These are phyloP conservation scores for Guyanaporus albipodus DNA, from an alignment of 768 basidiomycete genomes.

Conservation along the genomic window DNA sequence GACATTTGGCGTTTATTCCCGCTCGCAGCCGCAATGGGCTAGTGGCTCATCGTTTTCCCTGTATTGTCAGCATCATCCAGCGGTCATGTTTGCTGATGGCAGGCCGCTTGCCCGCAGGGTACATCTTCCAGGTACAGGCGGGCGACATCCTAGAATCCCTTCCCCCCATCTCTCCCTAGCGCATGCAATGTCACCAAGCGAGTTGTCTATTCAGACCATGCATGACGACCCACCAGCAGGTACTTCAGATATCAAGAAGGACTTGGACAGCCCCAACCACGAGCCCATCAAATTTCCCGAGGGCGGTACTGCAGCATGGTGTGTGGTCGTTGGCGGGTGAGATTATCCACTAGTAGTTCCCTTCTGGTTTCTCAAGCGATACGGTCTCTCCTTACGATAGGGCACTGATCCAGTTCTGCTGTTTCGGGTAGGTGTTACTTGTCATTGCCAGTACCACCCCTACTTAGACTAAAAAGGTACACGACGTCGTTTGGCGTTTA, in stretches of 20 bases:
- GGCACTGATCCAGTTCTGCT: conserved; percentile 30
- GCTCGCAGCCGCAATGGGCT: not conserved
- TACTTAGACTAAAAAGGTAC: conserved; percentile 25
- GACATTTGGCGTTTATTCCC: too few relatives aligned
- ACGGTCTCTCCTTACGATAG: conserved; percentile 10
- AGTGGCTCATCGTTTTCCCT: not conserved
- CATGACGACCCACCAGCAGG: not conserved
- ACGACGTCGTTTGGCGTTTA: conserved; percentile 38
- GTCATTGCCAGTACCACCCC: not conserved
- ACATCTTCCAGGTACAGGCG: not conserved
- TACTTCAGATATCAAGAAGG: conserved; percentile 1
- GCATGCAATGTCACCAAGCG: conserved; percentile 5
- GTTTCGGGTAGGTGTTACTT: conserved; percentile 26
- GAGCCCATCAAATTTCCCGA: conserved; percentile 22
- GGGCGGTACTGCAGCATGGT: conserved; percentile 28
- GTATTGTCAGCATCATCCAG: too few relatives aligned
- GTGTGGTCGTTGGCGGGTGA: conserved; percentile 22
- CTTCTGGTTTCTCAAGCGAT: not conserved
- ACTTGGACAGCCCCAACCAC: not conserved
- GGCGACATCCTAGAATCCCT: not conserved
- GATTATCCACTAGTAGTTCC: not conserved
- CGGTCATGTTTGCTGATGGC: too few relatives aligned
- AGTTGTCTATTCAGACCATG: not conserved
- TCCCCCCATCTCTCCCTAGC: not conserved
- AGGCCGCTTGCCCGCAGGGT: not conserved